Evolutionary conservation across 192 early-diverging fungal species (phyloP).

Genomic region (Neocallimastix lanati): DNA sequence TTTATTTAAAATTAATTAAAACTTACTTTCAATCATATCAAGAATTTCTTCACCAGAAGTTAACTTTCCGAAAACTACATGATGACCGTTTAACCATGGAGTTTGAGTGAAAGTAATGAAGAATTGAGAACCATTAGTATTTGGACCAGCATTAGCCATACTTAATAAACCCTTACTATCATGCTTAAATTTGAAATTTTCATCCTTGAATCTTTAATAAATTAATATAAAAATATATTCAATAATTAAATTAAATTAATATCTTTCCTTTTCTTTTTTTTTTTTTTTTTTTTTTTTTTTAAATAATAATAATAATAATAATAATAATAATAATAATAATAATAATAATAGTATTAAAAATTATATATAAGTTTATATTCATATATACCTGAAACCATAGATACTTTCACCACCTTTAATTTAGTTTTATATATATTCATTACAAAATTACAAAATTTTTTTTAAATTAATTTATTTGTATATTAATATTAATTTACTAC

Average conservation of each 20-base stretch:
- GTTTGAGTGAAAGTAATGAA: constrained; percentile 57
- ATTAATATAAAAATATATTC: not conserved
- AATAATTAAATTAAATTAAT: no score
- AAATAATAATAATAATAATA: no score
- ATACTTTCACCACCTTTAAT: constrained; percentile 67
- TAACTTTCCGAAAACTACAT: constrained; percentile 64
- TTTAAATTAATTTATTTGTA: not conserved
- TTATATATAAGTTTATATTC: no score
- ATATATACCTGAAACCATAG: constrained; percentile 61
- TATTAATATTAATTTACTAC: no score
- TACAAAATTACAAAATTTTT: no score
- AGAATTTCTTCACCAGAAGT: not conserved
- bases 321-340: no score
- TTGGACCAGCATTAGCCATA: constrained; percentile 66
- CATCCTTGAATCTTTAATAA: not conserved
- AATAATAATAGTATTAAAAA: constrained; percentile 8
- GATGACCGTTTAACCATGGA: constrained; percentile 31
- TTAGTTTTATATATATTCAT: no score
- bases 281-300: no score
- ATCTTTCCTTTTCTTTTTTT: no score
- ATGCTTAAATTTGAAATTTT: not conserved
- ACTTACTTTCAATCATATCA: not conserved
- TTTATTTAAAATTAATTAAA: no score
- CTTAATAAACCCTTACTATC: constrained; percentile 22
- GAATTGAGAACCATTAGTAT: constrained; percentile 73